phyloP scores from a whole-genome alignment of 2,329 filamentous ascomycete species.

The Exophiala aquamarina region DNA sequence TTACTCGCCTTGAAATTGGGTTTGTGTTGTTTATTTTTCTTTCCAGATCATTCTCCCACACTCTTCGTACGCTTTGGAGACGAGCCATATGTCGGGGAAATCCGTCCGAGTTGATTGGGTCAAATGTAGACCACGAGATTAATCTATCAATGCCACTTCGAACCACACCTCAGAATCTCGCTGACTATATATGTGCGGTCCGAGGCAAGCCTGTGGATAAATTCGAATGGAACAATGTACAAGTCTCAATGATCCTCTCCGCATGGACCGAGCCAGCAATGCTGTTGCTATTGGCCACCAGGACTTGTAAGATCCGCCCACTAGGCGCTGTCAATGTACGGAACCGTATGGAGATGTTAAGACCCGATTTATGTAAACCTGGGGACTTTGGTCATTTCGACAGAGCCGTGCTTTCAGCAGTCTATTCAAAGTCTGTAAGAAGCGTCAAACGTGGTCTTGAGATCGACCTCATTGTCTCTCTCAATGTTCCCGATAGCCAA shows the following conservation, averaged over 20 bases:
- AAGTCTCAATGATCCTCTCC: not conserved
- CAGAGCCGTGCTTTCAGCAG: not conserved
- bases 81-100: too few species aligned
- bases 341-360: conserved; percentile 18
- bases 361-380: conserved; percentile 9
- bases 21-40: conserved; percentile 5
- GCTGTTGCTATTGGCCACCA: conserved; percentile 16
- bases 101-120: too few species aligned
- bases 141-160: conserved; percentile 4
- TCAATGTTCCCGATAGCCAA: conserved; percentile 4
- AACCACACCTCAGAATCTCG: conserved; percentile 1
- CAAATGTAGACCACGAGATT: not conserved
- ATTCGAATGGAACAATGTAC: not conserved
- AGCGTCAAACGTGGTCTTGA: conserved; percentile 20
- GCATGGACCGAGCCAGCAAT: conserved; percentile 22
- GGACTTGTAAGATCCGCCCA: conserved; percentile 10
- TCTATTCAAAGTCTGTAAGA: conserved; percentile 2
- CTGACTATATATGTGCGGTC: not conserved
- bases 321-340: conserved; percentile 18
- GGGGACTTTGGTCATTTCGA: not conserved
- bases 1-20: not conserved
- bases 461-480: conserved; percentile 14
- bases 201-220: not conserved
- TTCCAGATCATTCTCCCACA: not conserved
- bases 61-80: not conserved